Evolutionary conservation across 257 asterid genomes (phyloP), one percentile per base, ranked within the genome.

Genomic region (Ligustrum vulgare): DNA sequence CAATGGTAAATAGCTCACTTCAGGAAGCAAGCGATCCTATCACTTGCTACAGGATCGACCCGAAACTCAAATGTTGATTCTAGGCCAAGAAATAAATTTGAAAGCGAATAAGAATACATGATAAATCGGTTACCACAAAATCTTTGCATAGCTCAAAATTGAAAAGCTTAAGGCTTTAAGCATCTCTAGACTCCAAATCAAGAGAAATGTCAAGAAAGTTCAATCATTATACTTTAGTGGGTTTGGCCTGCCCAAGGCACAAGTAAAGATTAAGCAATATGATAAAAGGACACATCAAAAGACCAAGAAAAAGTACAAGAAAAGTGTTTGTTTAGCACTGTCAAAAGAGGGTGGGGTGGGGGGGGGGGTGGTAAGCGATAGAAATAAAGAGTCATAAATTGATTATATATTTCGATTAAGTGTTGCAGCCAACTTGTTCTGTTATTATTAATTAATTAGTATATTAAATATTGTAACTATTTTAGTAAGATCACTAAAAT

Each of bases 251-350:
- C 32, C 67, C 41, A 45, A 60, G 63, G 3, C 74, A 71, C 31
- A 72, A 71, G 84, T 80, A 76, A 72, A 76, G 78, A 72, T 76
- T 76, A 80, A 76, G 84, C 80, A 76, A 80, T 31, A 80, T 72
- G 72, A 80, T 80, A 33, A 54, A 69, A 62, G 72, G 65, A 20
- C n/a, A 63, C 72, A 32, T 62, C 28, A 73, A 74, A 66, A 72
- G 69, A 31, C 25, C 67, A 60, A 60, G 13, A 8, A 58, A 22
- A 58, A 56, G 32, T 56, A 18, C 65, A 56, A n/a, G 65, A 58
- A 23, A 8, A 60, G 67, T 60, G 34, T 4, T 25, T 11, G 67
- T 60, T 25, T 60, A 60, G 35, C 35, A 60, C 67, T 25, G 5
- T 60, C 67, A 60, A 60, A 8, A 28, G n/a, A n/a, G n/a, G n/a